Evolutionary conservation across 805 yeast species (phyloP).

Genomic region (Huiozyma naganishii): DNA sequence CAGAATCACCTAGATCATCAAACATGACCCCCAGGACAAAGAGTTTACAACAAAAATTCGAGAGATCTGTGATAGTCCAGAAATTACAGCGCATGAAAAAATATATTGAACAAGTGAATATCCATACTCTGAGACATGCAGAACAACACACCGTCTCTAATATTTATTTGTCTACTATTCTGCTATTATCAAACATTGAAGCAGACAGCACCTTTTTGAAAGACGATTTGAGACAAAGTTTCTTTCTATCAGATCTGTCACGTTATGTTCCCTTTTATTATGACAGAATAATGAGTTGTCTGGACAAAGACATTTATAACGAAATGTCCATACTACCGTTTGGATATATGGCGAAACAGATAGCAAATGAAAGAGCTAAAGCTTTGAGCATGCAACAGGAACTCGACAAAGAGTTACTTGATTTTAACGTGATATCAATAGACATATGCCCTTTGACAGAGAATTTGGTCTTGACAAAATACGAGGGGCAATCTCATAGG

Average conservation of each 20-base stretch:
- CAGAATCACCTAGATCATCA: conserved; percentile 22
- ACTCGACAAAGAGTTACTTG: conserved; percentile 1
- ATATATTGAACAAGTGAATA: conserved; percentile 8
- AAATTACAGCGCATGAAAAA: conserved; percentile 10
- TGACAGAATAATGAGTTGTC: conserved; percentile 12
- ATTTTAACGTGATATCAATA: conserved; percentile 37
- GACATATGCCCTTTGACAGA: conserved; percentile 50
- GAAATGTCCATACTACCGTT: conserved; percentile 7
- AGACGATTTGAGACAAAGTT: conserved; percentile 3
- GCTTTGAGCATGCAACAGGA: conserved; percentile 4
- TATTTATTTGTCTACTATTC: conserved; percentile 14
- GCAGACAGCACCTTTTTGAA: not conserved
- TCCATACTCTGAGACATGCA: conserved; percentile 8
- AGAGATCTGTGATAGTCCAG: conserved; percentile 15
- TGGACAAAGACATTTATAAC: conserved; percentile 9
- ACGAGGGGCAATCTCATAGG: conserved; percentile 21
- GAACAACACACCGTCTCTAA: conserved; percentile 13
- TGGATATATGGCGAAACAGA: not conserved
- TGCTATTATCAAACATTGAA: conserved; percentile 14
- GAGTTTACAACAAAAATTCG: conserved; percentile 17
- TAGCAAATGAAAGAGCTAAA: conserved; percentile 1
- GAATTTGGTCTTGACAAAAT: conserved; percentile 44
- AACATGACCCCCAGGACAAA: conserved; percentile 25
- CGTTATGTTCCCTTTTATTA: conserved; percentile 15
- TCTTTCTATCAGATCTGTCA: conserved; percentile 14